Conservation (phyloP, 148 eudicot genomes). For the Rhododendron williamsianum region DNA sequence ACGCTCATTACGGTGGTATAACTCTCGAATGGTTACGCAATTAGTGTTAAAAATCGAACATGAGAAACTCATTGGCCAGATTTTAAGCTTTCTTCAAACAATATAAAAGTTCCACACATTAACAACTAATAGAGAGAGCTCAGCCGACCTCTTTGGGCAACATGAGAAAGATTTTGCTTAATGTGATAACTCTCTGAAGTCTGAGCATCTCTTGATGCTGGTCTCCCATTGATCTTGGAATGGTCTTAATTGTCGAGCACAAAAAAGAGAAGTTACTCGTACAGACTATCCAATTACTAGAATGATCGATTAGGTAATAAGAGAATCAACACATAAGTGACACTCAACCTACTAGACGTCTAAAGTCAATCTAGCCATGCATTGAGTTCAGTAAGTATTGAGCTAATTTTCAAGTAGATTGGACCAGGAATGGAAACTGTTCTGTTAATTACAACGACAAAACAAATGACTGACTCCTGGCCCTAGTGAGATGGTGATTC, state of each 20-base stretch:
- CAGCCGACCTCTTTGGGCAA: not conserved
- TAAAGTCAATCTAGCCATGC: not conserved
- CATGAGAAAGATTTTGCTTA: not conserved
- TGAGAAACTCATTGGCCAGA: not conserved
- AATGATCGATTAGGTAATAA: not conserved
- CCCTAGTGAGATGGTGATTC: not conserved
- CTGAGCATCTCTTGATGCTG: not conserved
- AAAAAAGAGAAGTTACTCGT: not conserved
- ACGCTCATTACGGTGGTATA: not conserved
- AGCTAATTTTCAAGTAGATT: not conserved
- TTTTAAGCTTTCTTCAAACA: not conserved
- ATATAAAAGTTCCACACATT: not conserved
- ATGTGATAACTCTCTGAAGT: not conserved
- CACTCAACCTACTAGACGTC: not conserved
- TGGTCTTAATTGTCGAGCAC: not conserved
- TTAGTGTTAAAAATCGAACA: not conserved
- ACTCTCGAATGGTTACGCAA: not conserved
- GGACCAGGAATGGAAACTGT: not conserved
- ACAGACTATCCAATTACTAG: not conserved
- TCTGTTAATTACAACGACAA: too few species aligned
- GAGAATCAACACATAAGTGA: not conserved
- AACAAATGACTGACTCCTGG: not conserved
- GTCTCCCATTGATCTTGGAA: not conserved
- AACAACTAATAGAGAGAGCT: not conserved
- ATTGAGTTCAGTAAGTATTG: not conserved